These are phyloP conservation scores for Coriolopsis trogii DNA, from an alignment of 1,284 basidiomycete species.

Conservation along the genomic window DNA sequence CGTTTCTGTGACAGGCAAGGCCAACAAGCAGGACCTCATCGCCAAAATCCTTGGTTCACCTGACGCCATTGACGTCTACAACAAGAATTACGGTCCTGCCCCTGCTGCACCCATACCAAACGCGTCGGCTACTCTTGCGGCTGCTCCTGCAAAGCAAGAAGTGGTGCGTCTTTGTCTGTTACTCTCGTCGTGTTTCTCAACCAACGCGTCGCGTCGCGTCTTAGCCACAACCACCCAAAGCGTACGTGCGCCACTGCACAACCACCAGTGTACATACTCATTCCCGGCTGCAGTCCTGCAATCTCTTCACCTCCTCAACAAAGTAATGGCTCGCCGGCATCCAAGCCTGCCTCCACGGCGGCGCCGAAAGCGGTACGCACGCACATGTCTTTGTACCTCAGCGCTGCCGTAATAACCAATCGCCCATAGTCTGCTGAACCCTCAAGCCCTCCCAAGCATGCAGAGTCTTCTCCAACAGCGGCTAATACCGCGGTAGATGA, in stretches of 20 bases:
- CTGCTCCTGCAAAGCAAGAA: conserved; percentile 18
- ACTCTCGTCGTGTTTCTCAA: conserved; percentile 1
- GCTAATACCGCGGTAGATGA: conserved; percentile 37
- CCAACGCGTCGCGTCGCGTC: conserved; percentile 17
- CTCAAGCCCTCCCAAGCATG: conserved; percentile 3
- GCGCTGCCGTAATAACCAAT: neutral
- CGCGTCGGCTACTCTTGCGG: conserved; percentile 11
- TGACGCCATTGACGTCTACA: conserved; percentile 53
- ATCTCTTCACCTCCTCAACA: neutral
- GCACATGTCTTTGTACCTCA: neutral
- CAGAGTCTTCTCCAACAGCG: conserved; percentile 12
- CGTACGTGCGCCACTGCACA: conserved; percentile 35
- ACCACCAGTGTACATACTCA: neutral
- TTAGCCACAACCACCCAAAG: conserved; percentile 49
- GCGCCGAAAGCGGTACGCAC: conserved; percentile 13
- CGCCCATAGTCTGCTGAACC: conserved; percentile 1
- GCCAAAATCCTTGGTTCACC: conserved; percentile 56
- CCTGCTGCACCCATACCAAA: neutral
- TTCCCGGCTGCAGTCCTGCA: neutral
- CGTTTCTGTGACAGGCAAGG: conserved; percentile 52
- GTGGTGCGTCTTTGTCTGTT: conserved; percentile 23
- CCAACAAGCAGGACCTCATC: conserved; percentile 70
- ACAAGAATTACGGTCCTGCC: conserved; percentile 30
- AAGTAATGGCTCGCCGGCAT: conserved; percentile 1
- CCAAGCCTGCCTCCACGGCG: conserved; percentile 15